These are phyloP conservation scores for Novymonas esmeraldas DNA, from an alignment of 208 protist genomes.

Conservation along the genomic window DNA sequence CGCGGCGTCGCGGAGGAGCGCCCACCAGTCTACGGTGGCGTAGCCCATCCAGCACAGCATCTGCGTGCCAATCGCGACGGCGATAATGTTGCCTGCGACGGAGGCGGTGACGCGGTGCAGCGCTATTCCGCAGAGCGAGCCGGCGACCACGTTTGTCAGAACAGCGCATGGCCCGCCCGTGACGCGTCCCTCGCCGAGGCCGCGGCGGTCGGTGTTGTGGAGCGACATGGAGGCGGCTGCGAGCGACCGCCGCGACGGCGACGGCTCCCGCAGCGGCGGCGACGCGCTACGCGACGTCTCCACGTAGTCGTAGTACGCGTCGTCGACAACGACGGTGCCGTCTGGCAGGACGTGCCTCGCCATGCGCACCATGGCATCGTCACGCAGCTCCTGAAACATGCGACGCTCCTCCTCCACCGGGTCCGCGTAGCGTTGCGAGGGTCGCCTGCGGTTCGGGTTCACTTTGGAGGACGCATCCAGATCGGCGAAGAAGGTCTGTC, in stretches of 20 bases:
- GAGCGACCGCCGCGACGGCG: slow-evolving; percentile 4
- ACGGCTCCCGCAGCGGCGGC: slow-evolving; percentile 3
- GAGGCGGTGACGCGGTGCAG: slow-evolving; percentile 25
- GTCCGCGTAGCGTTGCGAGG: slow-evolving; percentile 1
- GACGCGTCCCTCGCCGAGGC: slow-evolving; percentile 2
- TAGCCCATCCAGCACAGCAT: slow-evolving; percentile 60
- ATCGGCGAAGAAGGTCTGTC: slow-evolving; percentile 59
- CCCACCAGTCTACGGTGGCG: slow-evolving; percentile 56
- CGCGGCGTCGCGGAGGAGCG: slow-evolving; percentile 41
- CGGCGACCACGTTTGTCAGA: slow-evolving; percentile 32
- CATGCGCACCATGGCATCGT: slow-evolving; percentile 10
- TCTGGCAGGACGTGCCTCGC: slow-evolving; percentile 5
- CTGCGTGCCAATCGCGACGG: slow-evolving; percentile 43
- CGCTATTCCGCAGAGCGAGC: slow-evolving; percentile 28
- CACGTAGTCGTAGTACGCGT: slow-evolving; percentile 2
- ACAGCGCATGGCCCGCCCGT: slow-evolving; percentile 31
- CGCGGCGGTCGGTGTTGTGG: slow-evolving; percentile 1
- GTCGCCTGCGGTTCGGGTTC: slow-evolving; percentile 46
- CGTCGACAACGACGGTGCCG: neutral
- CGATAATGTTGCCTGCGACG: slow-evolving; percentile 28
- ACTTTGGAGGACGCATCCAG: slow-evolving; percentile 55
- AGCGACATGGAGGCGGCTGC: neutral
- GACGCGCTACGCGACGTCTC: slow-evolving; percentile 8
- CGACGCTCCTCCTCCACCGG: slow-evolving; percentile 19
- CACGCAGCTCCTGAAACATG: slow-evolving; percentile 21